Percentiles rank a stretch among this genome's conserved stretches.
These are phyloP conservation scores for Xylariaceae sp. DNA, from an alignment of 2,329 filamentous ascomycete genomes.

Conservation along the genomic window DNA sequence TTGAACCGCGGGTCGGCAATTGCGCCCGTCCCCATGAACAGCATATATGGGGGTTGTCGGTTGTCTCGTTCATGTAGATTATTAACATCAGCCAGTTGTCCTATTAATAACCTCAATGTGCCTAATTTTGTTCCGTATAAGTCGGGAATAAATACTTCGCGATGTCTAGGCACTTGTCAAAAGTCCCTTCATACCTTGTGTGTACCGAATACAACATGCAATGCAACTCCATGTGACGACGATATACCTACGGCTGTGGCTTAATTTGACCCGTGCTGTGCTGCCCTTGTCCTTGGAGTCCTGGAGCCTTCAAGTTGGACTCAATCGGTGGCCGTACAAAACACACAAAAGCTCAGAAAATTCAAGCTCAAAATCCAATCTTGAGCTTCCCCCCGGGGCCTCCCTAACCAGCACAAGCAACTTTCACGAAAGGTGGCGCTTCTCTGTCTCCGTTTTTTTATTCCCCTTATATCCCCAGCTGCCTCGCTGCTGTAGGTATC, in stretches of 20 bases:
- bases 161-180: too few species aligned
- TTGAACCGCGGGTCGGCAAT: too few species aligned
- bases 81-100: background rate
- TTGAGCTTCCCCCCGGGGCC: background rate
- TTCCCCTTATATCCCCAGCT: conserved; percentile 8
- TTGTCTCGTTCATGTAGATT: background rate
- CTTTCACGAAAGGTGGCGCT: conserved; percentile 13
- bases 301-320: too few species aligned
- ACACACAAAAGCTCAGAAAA: too few species aligned
- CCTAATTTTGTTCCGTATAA: background rate
- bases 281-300: background rate
- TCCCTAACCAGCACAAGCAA: background rate
- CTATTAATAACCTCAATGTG: conserved; percentile 8
- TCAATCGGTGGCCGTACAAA: conserved; percentile 11
- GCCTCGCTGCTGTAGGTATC: conserved; percentile 8
- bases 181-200: conserved; percentile 21
- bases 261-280: conserved; percentile 17
- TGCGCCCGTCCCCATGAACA: too few species aligned
- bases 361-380: background rate
- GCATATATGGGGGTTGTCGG: too few species aligned
- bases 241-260: conserved; percentile 22
- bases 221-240: conserved; percentile 20
- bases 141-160: background rate
- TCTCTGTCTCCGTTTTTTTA: conserved; percentile 3
- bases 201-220: conserved; percentile 15